Evolutionary conservation across 2,329 filamentous ascomycete genomes (phyloP), one percentile per base, ranked within the genome.

Genomic region (Fusarium beomiforme): DNA sequence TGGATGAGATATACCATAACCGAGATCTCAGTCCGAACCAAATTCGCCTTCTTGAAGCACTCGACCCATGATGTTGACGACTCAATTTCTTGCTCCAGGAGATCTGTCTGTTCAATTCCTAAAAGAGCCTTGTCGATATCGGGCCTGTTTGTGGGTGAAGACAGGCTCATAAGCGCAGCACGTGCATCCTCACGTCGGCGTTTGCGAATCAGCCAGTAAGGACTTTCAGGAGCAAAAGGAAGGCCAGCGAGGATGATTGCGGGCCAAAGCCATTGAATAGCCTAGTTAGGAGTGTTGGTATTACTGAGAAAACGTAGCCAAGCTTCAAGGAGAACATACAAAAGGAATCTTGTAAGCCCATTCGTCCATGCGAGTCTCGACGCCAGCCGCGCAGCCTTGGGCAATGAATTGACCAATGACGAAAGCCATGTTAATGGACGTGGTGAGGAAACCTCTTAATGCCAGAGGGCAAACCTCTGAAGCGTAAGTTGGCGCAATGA

Each of bases 101-200:
- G 78, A 67, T 83, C 78, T 7, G 83, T 85, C 44, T 83, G 79
- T 13, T 92, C 88, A 89, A 97, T 96, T 91, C 95, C 94, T 60
- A 81, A 76, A 67, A 85, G 79, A 54, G 81, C 77, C 29, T 79
- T 78, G 8, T 70, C 29, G 43, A 64, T 62, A 78, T 75, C 37
- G 46, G 89, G 65, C 90, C 88, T 59, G 6, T 61, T 64, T 4
- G 58, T 56, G 51, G 88, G 83, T 0, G 78, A 75, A 10, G 50
- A 53, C 2, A 81, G 75, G 4, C 78, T 67, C 13, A 64, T 14
- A 10, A 81, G 64, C 1, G 78, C 75, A 14, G 42, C 51, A 33
- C 74, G 71, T 5, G 79, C 79, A 4, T 76, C 71, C 6, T 78
- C 68, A 6, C 76, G 59, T 10, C 78, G 75, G 8, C 70, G 74